These are phyloP conservation scores for Polyplosphaeria fusca DNA, from an alignment of 495 filamentous ascomycete species.

Conservation along the genomic window DNA sequence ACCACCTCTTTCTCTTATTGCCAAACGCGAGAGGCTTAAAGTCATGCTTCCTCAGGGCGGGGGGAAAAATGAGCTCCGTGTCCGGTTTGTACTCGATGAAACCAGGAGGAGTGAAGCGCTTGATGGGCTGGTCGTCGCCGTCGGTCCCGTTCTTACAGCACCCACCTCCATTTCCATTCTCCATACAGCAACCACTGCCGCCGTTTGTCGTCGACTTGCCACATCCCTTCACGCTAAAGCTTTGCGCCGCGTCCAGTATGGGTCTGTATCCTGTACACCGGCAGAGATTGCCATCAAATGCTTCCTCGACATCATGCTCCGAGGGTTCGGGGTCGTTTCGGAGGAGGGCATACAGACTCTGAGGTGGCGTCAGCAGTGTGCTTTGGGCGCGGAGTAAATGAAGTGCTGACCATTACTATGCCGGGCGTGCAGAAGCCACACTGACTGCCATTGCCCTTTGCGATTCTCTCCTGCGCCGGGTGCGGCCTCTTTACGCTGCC, in stretches of 20 bases:
- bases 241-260: constrained; percentile 86
- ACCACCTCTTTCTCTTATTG: constrained; percentile 94
- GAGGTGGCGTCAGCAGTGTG: not conserved
- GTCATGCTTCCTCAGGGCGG: constrained; percentile 73
- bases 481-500: constrained; percentile 84
- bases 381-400: constrained; percentile 35
- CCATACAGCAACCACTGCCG: constrained; percentile 69
- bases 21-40: constrained; percentile 82
- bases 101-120: constrained; percentile 72
- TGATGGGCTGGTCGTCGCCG: constrained; percentile 53
- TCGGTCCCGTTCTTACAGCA: constrained; percentile 56
- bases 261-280: constrained; percentile 94
- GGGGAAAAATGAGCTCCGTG: constrained; percentile 93
- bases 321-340: constrained; percentile 67
- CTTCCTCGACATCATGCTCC: constrained; percentile 78
- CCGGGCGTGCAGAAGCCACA: constrained; percentile 93
- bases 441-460: constrained; percentile 62
- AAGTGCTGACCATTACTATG: constrained; percentile 75
- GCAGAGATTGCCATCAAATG: constrained; percentile 93
- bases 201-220: constrained; percentile 59
- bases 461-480: constrained; percentile 87
- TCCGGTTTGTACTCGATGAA: constrained; percentile 93
- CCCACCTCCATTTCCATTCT: constrained; percentile 48
- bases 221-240: constrained; percentile 58
- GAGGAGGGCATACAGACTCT: constrained; percentile 77